Evolutionary conservation across 805 yeast species (phyloP), one percentile per base, ranked within the genome.

Genomic region (Yarrowia sp.): DNA sequence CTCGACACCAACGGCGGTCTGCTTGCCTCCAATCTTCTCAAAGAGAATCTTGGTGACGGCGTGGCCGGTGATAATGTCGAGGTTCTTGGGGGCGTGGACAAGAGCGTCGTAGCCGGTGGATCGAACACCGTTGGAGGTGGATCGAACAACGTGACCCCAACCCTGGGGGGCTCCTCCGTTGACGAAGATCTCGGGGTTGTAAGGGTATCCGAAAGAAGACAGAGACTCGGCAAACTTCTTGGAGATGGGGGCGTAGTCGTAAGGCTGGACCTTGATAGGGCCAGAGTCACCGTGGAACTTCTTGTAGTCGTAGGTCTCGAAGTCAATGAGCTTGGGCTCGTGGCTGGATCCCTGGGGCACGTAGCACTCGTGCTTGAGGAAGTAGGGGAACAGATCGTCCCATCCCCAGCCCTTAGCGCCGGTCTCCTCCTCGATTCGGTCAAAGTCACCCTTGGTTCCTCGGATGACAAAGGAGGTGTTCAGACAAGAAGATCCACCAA

Each of bases 401-500:
- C 74, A 72, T 40, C 73, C 70, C 75, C 75, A 72, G 48, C 72
- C 75, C 62, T 68, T 67, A 56, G 74, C 73, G 44, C 76, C 76
- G 33, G 66, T 67, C 51, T 68, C 69, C 63, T 58, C 63, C 64
- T 67, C 72, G 73, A 75, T 73, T 54, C 67, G 67, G 54, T 71
- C 74, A 66, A 72, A 71, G 38, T 73, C 73, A 19, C 69, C 68
- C 68, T 72, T 71, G 65, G 71, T 67, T 40, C 74, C 74, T 17
- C 74, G 74, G 66, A 73, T 68, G 69, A 74, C 71, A 43, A 72
- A 71, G 58, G 74, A 72, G 66, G 72, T 72, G 69, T 73, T 73
- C 59, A 72, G 71, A 17, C 75, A 73, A 10, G 76, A 73, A 65
- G 75, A 71, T 12, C 76, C 76, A 40, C 76, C 76, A 19, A 73